These are phyloP conservation scores for Diutina catenulata DNA, from an alignment of 1,139 yeast genomes.

Conservation along the genomic window DNA sequence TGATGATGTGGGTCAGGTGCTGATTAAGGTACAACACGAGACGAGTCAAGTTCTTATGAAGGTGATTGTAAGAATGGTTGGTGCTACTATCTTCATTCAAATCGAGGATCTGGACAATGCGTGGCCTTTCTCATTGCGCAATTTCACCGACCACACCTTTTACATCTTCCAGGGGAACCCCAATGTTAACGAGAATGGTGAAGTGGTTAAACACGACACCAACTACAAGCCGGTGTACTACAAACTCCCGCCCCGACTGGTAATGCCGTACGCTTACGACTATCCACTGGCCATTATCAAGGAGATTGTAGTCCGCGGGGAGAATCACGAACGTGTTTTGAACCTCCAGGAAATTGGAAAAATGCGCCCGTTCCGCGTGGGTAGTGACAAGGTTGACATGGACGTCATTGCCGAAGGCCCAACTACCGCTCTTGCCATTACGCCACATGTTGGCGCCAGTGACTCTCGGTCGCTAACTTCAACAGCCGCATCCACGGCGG, in stretches of 20 bases:
- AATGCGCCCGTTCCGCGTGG: conserved; percentile 72
- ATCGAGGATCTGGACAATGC: conserved; percentile 58
- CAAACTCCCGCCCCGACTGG: conserved; percentile 76
- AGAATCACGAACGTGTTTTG: conserved; percentile 65
- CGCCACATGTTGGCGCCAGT: background rate
- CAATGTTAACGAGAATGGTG: conserved; percentile 62
- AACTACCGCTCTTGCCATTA: conserved; percentile 73
- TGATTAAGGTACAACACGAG: conserved; percentile 54
- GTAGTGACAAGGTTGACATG: conserved; percentile 58
- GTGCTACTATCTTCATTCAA: conserved; percentile 71
- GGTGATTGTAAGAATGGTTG: conserved; percentile 64
- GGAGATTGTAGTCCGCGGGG: conserved; percentile 62
- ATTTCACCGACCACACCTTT: conserved; percentile 78
- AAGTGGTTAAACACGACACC: conserved; percentile 32
- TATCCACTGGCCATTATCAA: conserved; percentile 84
- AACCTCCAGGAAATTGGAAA: conserved; percentile 91
- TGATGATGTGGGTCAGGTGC: conserved; percentile 74
- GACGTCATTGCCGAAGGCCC: conserved; percentile 97
- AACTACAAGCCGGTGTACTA: conserved; percentile 68
- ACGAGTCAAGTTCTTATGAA: conserved; percentile 61
- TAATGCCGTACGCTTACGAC: conserved; percentile 98
- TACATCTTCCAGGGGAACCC: conserved; percentile 83
- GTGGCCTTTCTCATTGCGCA: conserved; percentile 92
- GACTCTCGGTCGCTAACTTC: conserved; percentile 26
- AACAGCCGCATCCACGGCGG: background rate